These are phyloP conservation scores for Gentiana dahurica DNA, from an alignment of 257 asterid species.

Conservation along the genomic window DNA sequence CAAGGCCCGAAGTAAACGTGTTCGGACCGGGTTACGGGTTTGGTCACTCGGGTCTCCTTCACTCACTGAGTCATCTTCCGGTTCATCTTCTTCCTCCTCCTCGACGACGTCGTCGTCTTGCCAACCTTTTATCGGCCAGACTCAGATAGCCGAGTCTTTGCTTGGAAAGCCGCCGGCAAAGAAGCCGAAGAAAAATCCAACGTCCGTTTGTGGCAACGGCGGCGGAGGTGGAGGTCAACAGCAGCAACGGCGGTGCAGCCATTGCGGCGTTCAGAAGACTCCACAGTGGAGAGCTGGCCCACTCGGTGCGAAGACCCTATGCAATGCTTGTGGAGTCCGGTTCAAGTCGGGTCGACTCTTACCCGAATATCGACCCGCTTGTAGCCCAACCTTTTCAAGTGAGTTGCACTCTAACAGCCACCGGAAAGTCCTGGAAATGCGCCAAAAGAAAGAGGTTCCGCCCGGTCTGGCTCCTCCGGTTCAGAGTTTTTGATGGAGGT, in stretches of 20 bases:
- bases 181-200: conserved; percentile 26
- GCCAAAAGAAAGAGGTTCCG: conserved; percentile 52
- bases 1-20: conserved; percentile 73
- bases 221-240: conserved; percentile 22
- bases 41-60: conserved; percentile 58
- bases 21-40: conserved; percentile 42
- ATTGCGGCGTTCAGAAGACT: conserved; percentile 87
- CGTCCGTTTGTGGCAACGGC: background rate
- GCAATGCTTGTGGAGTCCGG: conserved; percentile 94
- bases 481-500: conserved; percentile 43
- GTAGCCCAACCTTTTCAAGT: conserved; percentile 78
- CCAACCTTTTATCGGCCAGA: conserved; percentile 14
- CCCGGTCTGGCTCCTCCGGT: conserved; percentile 33
- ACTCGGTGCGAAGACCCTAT: conserved; percentile 79
- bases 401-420: conserved; percentile 80
- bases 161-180: conserved; percentile 22
- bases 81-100: conserved; percentile 50
- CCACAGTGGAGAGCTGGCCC: conserved; percentile 99
- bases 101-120: conserved; percentile 33
- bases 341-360: conserved; percentile 82
- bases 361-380: conserved; percentile 93
- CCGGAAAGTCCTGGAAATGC: conserved; percentile 90
- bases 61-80: conserved; percentile 41
- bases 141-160: conserved; percentile 31
- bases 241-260: conserved; percentile 73